phyloP scores from a whole-genome alignment of 345 rosid species.

The Rhodamnia argentea region DNA sequence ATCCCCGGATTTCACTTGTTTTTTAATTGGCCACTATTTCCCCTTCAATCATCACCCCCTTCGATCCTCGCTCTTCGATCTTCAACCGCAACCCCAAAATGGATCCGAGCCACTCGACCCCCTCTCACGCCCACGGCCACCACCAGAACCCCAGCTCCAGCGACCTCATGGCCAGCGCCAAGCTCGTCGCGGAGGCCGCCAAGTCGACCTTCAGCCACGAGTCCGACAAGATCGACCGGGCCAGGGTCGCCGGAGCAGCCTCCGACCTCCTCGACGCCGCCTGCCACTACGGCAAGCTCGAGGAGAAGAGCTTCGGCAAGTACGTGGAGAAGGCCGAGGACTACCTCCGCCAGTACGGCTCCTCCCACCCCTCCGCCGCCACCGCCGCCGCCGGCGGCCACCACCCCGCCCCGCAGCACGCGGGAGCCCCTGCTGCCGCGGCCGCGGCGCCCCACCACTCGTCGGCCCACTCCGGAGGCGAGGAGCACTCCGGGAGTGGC shows the following conservation, averaged over 20 bases:
- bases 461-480: conserved; percentile 1
- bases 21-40: neutral
- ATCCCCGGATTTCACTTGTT: neutral
- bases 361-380: conserved; percentile 26
- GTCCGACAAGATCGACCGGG: conserved; percentile 40
- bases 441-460: neutral
- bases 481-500: neutral
- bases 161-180: conserved; percentile 60
- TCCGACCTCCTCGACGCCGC: conserved; percentile 57
- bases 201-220: conserved; percentile 27
- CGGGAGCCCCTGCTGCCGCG: neutral
- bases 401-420: neutral
- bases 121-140: neutral
- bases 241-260: conserved; percentile 45
- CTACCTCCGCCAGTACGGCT: conserved; percentile 44
- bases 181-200: conserved; percentile 56
- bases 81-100: neutral
- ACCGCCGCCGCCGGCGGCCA: conserved; percentile 2
- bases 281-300: conserved; percentile 55
- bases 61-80: neutral
- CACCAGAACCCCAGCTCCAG: neutral
- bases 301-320: conserved; percentile 45
- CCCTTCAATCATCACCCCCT: neutral
- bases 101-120: neutral
- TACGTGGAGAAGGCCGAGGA: conserved; percentile 63